Percentiles rank a stretch among this genome's conserved stretches.
Conservation (phyloP, 106 monocot genomes). For the Amphibolis antarctica region DNA sequence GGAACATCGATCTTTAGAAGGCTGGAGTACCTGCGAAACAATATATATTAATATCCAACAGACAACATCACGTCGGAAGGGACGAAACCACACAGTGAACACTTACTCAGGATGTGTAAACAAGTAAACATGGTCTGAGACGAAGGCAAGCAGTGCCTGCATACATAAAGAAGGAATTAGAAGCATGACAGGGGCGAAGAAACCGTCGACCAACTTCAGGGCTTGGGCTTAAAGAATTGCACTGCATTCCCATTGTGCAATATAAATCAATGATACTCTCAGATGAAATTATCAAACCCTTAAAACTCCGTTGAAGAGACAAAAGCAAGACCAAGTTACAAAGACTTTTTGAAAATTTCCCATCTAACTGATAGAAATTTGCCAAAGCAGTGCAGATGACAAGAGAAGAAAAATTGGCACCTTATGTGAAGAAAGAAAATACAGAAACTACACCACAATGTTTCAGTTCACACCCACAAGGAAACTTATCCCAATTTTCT, state of each 20-base stretch:
- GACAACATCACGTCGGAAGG: background rate
- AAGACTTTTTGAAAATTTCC: no score
- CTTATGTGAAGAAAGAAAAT: no score
- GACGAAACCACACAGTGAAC: background rate
- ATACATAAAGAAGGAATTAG: constrained; percentile 3
- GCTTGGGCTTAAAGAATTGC: background rate
- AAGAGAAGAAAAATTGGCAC: no score
- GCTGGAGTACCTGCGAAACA: constrained; percentile 47
- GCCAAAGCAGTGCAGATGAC: no score
- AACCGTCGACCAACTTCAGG: background rate
- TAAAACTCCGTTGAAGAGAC: no score
- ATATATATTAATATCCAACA: background rate
- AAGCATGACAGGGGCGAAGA: background rate
- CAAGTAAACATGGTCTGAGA: constrained; percentile 64
- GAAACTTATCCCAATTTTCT: no score
- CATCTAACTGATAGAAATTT: no score
- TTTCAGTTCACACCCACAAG: no score
- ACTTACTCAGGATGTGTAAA: constrained; percentile 68
- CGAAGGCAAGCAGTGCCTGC: constrained; percentile 87
- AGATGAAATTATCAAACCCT: no score
- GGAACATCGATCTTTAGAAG: constrained; percentile 69
- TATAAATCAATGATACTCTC: no score
- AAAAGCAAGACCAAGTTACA: no score
- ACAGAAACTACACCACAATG: no score
- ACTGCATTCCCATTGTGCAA: background rate